Evolutionary conservation across 768 basidiomycete genomes (phyloP), one percentile per base, ranked within the genome.

Genomic region (Tulasnella sp.): DNA sequence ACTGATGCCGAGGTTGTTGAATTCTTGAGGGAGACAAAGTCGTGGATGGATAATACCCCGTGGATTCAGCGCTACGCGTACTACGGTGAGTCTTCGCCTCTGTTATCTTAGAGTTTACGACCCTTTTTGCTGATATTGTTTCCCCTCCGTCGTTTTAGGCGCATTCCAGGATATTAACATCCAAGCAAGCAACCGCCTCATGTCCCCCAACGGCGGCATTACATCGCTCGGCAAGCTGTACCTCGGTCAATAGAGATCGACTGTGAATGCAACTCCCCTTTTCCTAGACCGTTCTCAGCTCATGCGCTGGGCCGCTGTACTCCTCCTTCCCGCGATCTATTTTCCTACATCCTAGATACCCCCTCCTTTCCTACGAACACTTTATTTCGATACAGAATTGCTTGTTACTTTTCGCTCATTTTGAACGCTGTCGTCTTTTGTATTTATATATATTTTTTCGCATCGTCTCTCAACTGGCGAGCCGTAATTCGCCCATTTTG

Each of bases 111-210:
- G 19, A 58, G 4, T 42, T n/a, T 13, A 34, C 27, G 34, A n/a
- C 24, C n/a, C 21, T 3, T 13, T 24, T 19, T 9, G 21, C 43
- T n/a, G 15, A 30, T 24, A 23, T 19, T 4, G 3, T 42, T 66
- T 30, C 32, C 9, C 24, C 34, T 65, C 38, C 45, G 3, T 34
- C 49, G 29, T 23, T 49, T 7, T 53, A 83, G 84, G 82, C 65
- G 70, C 75, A 34, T 80, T 86, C 77, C 66, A 73, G 41, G 69
- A 80, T 62, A 72, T 84, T 50, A 76, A 77, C 51, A 84, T 89
- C 65, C 80, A 82, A 72, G 60, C 67, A 9, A 66, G 68, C 29
- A 82, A 88, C 48, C 26, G 51, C 29, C 23, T 90, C 42, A 74
- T 88, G 72, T 52, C 48, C 49, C 68, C 60, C 19, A 23, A 61